A percentile compares a stretch with the other conserved stretches of the same genome.
These are phyloP conservation scores for Glebionis coronaria DNA, from an alignment of 129 eudicot genomes.

Conservation along the genomic window DNA sequence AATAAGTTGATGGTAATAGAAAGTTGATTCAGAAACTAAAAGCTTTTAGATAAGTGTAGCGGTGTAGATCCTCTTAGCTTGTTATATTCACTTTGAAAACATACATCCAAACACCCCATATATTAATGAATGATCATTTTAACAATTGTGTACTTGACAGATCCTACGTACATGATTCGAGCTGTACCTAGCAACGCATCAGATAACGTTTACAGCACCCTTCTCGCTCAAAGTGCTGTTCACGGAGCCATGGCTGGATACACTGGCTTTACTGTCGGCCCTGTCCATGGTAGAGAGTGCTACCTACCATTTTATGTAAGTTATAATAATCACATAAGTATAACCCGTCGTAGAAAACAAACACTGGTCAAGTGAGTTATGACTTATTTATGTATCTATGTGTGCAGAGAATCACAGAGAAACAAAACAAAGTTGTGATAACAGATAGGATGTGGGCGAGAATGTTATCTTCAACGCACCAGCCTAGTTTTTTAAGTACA, in stretches of 20 bases:
- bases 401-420: constrained; percentile 75
- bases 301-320: constrained; percentile 90
- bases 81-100: neutral
- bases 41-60: too few relatives aligned
- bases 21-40: too few relatives aligned
- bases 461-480: constrained; percentile 81
- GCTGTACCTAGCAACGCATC: constrained; percentile 92
- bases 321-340: constrained; percentile 10
- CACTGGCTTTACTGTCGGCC: constrained; percentile 86
- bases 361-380: neutral
- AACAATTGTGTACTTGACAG: constrained; percentile 32
- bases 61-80: too few relatives aligned
- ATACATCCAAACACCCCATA: neutral
- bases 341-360: neutral
- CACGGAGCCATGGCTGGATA: constrained; percentile 99
- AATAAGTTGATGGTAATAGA: too few relatives aligned
- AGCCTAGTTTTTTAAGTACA: constrained; percentile 64
- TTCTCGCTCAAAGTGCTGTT: constrained; percentile 96
- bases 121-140: neutral
- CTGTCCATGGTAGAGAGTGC: constrained; percentile 76
- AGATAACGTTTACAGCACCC: constrained; percentile 90
- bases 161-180: constrained; percentile 98
- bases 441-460: constrained; percentile 99
- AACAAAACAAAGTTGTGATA: constrained; percentile 74
- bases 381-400: neutral